These are phyloP conservation scores for Cairneyella variabilis DNA, from an alignment of 495 filamentous ascomycete species.

Conservation along the genomic window DNA sequence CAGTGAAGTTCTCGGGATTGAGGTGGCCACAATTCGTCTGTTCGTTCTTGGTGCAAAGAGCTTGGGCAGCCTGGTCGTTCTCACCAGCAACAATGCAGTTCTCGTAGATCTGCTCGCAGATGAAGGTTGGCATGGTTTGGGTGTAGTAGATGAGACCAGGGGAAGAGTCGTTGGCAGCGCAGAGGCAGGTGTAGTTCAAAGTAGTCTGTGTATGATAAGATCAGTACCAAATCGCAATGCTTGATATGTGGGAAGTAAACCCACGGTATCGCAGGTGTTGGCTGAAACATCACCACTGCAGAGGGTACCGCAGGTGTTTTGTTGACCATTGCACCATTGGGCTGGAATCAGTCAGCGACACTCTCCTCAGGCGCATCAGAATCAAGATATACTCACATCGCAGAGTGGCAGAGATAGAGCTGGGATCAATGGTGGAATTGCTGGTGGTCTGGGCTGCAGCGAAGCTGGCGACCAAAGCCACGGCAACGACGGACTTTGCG, in stretches of 20 bases:
- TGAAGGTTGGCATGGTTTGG: constrained; percentile 36
- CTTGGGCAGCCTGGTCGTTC: constrained; percentile 33
- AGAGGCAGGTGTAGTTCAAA: constrained; percentile 33
- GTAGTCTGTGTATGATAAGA: constrained; percentile 8
- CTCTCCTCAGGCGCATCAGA: not conserved
- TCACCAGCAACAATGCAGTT: constrained; percentile 30
- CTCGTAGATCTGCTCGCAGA: constrained; percentile 31
- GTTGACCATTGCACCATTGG: constrained; percentile 32
- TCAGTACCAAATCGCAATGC: too few relatives aligned
- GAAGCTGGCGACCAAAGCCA: constrained; percentile 30
- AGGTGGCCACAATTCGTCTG: constrained; percentile 33
- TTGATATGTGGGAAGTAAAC: not conserved
- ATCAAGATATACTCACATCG: constrained; percentile 19
- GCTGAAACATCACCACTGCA: constrained; percentile 24
- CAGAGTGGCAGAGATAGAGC: constrained; percentile 18
- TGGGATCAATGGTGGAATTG: constrained; percentile 33
- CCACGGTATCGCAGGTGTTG: constrained; percentile 32
- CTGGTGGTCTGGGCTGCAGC: constrained; percentile 31
- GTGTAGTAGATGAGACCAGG: constrained; percentile 34
- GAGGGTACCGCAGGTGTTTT: constrained; percentile 31
- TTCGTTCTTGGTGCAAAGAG: constrained; percentile 29
- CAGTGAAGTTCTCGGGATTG: constrained; percentile 30
- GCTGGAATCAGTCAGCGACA: constrained; percentile 22
- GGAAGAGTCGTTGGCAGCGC: constrained; percentile 26
- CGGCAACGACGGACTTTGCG: constrained; percentile 19